A percentile compares a stretch with the other conserved stretches of the same genome.
phyloP scores from a whole-genome alignment of 371 early-diverging fungal species.

The Synchytrium microbalum region DNA sequence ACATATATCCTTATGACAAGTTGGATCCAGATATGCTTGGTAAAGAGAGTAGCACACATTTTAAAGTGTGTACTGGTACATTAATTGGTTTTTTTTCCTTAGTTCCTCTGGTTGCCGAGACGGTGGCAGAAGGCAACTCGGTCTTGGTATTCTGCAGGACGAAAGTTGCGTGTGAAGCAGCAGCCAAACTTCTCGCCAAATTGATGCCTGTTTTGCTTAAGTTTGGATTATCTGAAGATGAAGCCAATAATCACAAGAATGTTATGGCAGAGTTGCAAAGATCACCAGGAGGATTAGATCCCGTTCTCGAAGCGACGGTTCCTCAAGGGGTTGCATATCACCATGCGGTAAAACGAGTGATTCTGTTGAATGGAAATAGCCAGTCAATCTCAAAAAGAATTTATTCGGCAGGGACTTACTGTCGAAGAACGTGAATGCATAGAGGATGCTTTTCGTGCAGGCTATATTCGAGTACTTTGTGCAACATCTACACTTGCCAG shows the following conservation, averaged over 20 bases:
- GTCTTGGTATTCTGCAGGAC: slow-evolving; percentile 27
- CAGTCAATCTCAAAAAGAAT: not conserved
- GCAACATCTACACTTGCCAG: slow-evolving; percentile 30
- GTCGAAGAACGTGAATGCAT: slow-evolving; percentile 29
- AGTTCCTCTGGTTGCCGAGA: slow-evolving; percentile 17
- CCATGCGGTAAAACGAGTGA: slow-evolving; percentile 12
- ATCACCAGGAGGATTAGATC: slow-evolving; percentile 25
- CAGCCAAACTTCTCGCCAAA: slow-evolving; percentile 10
- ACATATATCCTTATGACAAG: slow-evolving; percentile 5
- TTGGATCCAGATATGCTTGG: slow-evolving; percentile 18
- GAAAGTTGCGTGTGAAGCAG: slow-evolving; percentile 21
- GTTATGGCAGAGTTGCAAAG: slow-evolving; percentile 12
- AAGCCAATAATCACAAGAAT: too few relatives aligned
- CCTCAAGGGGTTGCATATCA: slow-evolving; percentile 25
- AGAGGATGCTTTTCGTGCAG: slow-evolving; percentile 28
- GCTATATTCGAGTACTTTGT: slow-evolving; percentile 14
- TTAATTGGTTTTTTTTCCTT: not conserved
- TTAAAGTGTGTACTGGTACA: not conserved
- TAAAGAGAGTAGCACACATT: not conserved
- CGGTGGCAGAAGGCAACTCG: slow-evolving; percentile 10
- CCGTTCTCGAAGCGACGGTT: slow-evolving; percentile 14
- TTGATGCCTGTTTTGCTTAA: not conserved
- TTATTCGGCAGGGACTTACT: slow-evolving; percentile 15
- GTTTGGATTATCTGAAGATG: slow-evolving; percentile 1
- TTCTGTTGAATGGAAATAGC: not conserved